Conservation (phyloP, 2,329 filamentous ascomycete genomes). For the Metarhizium rileyi region DNA sequence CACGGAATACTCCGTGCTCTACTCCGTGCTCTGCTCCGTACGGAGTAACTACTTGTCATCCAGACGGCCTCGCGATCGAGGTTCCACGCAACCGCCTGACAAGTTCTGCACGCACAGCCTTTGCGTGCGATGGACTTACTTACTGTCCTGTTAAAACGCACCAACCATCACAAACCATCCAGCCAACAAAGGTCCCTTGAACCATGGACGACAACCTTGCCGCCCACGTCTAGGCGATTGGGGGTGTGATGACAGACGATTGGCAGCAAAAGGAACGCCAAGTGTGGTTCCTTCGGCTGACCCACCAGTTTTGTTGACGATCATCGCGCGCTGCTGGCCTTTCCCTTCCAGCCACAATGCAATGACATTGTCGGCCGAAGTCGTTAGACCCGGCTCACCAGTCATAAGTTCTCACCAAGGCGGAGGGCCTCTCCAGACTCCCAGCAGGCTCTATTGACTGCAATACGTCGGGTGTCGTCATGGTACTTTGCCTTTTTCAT, state of each 20-base stretch:
- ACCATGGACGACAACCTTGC: background rate
- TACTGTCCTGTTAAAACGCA: background rate
- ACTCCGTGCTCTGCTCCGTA: no score
- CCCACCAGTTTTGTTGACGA: slow-evolving; percentile 3
- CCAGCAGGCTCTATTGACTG: background rate
- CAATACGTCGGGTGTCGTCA: no score
- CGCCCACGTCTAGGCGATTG: background rate
- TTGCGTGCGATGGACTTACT: background rate
- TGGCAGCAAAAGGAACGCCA: slow-evolving; percentile 5
- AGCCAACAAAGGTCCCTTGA: slow-evolving; percentile 2
- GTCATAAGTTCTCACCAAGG: background rate
- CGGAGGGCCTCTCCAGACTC: background rate
- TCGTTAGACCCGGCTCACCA: background rate
- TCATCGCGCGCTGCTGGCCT: background rate
- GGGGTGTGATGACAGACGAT: background rate
- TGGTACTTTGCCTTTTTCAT: no score
- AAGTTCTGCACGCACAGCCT: background rate
- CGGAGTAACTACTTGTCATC: no score
- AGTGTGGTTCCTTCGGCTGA: background rate
- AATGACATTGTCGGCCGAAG: slow-evolving; percentile 6
- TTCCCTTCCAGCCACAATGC: background rate
- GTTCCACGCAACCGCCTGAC: no score
- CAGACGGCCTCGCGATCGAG: no score
- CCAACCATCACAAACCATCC: background rate
- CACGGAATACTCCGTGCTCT: no score